Conservation (phyloP, 768 basidiomycete genomes). For the Tricholoma hemisulphureum region DNA sequence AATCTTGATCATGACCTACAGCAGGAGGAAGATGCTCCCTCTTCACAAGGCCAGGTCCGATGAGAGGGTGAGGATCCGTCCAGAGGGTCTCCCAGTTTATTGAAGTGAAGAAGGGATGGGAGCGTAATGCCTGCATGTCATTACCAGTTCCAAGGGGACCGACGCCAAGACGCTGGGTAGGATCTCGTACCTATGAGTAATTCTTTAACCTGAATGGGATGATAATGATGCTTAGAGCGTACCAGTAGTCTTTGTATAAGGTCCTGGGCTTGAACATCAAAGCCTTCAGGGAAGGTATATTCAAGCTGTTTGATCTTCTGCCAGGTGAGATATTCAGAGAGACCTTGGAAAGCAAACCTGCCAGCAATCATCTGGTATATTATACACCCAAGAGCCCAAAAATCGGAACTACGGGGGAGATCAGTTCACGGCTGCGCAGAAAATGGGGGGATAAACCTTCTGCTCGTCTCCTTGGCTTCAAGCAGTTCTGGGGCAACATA, state of each 20-base stretch:
- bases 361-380: conserved; percentile 92
- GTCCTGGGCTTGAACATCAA: conserved; percentile 79
- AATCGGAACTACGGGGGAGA: conserved; percentile 65
- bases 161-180: conserved; percentile 58
- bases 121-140: conserved; percentile 48
- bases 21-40: conserved; percentile 37
- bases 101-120: conserved; percentile 59
- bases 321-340: conserved; percentile 92
- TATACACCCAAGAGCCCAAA: conserved; percentile 95
- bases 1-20: conserved; percentile 35
- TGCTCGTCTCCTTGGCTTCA: conserved; percentile 67
- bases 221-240: background rate
- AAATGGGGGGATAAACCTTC: conserved; percentile 50
- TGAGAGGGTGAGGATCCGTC: conserved; percentile 56
- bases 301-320: conserved; percentile 89
- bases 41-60: conserved; percentile 58
- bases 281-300: conserved; percentile 83
- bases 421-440: conserved; percentile 8
- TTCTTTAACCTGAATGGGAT: background rate
- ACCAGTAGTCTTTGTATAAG: conserved; percentile 79
- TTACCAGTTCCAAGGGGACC: conserved; percentile 38
- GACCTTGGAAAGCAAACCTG: conserved; percentile 85
- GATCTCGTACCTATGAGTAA: conserved; percentile 51
- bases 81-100: conserved; percentile 66
- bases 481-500: conserved; percentile 89